Percentiles rank a stretch among this genome's conserved stretches.
phyloP scores from a whole-genome alignment of 78 protist species.

The Monocercomonoides exilis region DNA sequence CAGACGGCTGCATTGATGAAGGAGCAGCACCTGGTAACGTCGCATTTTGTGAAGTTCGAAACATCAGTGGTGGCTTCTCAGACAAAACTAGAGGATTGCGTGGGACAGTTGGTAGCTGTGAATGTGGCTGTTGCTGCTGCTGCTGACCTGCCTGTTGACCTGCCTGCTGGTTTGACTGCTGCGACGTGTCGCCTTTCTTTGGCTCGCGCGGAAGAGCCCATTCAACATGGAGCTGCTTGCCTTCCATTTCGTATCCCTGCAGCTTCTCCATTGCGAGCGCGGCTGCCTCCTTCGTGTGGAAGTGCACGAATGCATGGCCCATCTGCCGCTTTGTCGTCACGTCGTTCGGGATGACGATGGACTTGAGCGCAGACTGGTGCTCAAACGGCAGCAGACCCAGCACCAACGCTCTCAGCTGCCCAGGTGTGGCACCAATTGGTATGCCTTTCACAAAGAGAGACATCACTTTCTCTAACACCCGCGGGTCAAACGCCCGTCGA shows the following conservation, averaged over 20 bases:
- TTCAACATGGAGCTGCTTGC: neutral
- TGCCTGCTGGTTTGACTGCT: no score
- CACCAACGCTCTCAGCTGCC: neutral
- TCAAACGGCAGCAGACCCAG: neutral
- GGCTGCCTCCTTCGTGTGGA: neutral
- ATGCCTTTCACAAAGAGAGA: neutral
- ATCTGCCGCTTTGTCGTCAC: neutral
- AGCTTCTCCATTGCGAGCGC: neutral
- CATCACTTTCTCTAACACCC: neutral
- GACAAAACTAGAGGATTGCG: no score
- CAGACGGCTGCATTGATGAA: no score
- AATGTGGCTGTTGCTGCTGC: no score
- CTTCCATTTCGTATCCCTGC: neutral
- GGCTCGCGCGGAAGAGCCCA: neutral
- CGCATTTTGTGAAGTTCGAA: no score
- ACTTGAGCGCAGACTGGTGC: neutral
- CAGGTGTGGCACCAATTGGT: neutral
- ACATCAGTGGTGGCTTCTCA: no score
- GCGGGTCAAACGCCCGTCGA: neutral
- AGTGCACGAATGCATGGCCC: neutral
- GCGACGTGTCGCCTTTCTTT: no score
- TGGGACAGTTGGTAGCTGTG: no score
- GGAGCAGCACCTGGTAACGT: no score
- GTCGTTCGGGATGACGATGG: neutral
- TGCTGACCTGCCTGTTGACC: no score